A percentile compares a stretch with the other conserved stretches of the same genome.
phyloP scores from a whole-genome alignment of 352 stramenopile genomes.

The Phytophthora melonis region DNA sequence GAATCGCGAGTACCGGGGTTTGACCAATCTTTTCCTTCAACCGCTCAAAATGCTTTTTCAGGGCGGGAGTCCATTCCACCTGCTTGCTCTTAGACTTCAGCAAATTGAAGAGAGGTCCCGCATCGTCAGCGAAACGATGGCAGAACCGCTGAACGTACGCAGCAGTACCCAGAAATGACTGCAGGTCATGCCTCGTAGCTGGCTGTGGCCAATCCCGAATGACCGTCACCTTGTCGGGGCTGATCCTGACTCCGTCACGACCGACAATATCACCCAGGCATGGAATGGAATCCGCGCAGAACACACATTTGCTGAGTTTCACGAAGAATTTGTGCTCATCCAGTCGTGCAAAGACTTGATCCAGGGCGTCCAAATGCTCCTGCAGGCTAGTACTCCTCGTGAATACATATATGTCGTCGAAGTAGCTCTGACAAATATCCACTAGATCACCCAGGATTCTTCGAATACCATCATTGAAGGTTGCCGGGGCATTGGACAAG shows the following conservation, averaged over 20 bases:
- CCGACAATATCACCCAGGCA: conserved; percentile 12
- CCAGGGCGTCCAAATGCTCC: conserved; percentile 7
- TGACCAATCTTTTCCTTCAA: conserved; percentile 9
- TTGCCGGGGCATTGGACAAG: conserved; percentile 23
- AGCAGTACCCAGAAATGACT: conserved; percentile 4
- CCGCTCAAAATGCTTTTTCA: too few relatives aligned
- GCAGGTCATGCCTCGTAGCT: neutral
- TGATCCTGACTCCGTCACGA: conserved; percentile 2
- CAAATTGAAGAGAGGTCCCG: too few relatives aligned
- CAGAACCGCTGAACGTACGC: neutral
- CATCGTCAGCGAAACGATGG: too few relatives aligned
- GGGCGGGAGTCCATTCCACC: too few relatives aligned
- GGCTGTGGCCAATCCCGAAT: conserved; percentile 1
- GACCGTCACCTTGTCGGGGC: neutral
- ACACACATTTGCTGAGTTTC: conserved; percentile 17
- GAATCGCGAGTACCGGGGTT: conserved; percentile 1
- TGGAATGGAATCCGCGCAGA: conserved; percentile 3
- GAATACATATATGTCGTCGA: conserved; percentile 19
- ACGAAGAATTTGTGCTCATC: conserved; percentile 11
- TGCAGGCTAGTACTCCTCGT: conserved; percentile 4
- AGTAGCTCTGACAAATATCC: conserved; percentile 15
- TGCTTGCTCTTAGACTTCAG: too few relatives aligned
- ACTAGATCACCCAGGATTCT: conserved; percentile 1
- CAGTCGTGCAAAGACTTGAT: conserved; percentile 6
- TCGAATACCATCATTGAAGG: conserved; percentile 8